Evolutionary conservation across 2,329 filamentous ascomycete species (phyloP).

Genomic region (Coniella vitis): DNA sequence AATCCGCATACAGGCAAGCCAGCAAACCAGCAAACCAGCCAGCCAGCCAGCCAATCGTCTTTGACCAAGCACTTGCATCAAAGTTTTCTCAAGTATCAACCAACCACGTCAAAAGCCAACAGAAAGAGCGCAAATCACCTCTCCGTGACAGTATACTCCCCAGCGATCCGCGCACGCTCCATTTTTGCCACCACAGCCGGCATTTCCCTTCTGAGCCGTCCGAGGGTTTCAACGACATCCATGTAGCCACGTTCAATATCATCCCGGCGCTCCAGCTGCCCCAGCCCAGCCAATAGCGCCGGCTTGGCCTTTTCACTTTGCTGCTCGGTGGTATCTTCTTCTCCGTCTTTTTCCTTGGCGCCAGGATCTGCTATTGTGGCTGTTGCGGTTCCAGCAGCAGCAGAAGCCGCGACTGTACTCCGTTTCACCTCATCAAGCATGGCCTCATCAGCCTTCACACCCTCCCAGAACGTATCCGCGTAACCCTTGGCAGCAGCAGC

Average conservation of each 20-base stretch:
- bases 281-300: conserved; percentile 24
- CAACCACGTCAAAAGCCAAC: too few species aligned
- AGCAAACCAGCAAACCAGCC: too few species aligned
- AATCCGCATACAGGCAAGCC: too few species aligned
- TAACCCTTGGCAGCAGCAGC: conserved; percentile 35
- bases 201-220: conserved; percentile 51
- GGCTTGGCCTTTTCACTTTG: conserved; percentile 8
- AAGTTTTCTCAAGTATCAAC: too few species aligned
- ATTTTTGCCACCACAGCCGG: conserved; percentile 56
- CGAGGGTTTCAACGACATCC: conserved; percentile 43
- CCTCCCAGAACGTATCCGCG: conserved; percentile 33
- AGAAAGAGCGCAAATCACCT: conserved; percentile 20
- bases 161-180: conserved; percentile 56
- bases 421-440: conserved; percentile 27
- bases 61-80: too few species aligned
- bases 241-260: conserved; percentile 40
- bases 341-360: conserved; percentile 16
- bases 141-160: conserved; percentile 48
- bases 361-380: conserved; percentile 5
- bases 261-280: conserved; percentile 37
- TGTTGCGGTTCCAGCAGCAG: conserved; percentile 2
- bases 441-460: conserved; percentile 41
- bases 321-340: conserved; percentile 16
- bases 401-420: conserved; percentile 12
- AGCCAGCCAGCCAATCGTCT: too few species aligned